phyloP scores from a whole-genome alignment of 768 basidiomycete species.

The Antrodiella citrinella region DNA sequence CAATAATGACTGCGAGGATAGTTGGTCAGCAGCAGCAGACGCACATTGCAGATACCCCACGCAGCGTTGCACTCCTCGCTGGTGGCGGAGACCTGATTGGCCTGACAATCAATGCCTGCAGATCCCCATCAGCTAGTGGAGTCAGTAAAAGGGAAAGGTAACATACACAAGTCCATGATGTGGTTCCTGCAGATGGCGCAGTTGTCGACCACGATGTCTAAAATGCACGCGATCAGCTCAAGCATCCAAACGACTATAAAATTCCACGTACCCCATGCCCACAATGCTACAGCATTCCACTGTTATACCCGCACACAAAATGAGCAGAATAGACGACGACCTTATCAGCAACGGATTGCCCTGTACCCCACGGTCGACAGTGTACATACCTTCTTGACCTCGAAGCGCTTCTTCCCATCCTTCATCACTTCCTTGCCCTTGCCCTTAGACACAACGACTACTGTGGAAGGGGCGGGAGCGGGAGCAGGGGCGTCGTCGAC shows the following conservation, averaged over 20 bases:
- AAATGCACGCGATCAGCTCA: slow-evolving; percentile 1
- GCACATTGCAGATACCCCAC: slow-evolving; percentile 98
- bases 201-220: slow-evolving; percentile 98
- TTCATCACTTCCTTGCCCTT: slow-evolving; percentile 52
- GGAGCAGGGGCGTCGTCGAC: slow-evolving; percentile 49
- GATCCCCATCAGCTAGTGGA: no score
- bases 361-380: no score
- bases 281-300: slow-evolving; percentile 99
- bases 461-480: slow-evolving; percentile 23
- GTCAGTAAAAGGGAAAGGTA: slow-evolving; percentile 3
- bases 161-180: slow-evolving; percentile 98
- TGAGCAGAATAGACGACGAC: background rate
- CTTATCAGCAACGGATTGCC: background rate
- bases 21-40: no score
- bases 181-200: slow-evolving; percentile 99
- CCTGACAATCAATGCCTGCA: slow-evolving; percentile 97
- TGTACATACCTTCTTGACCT: slow-evolving; percentile 91
- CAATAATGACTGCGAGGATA: no score
- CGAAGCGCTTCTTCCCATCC: slow-evolving; percentile 76
- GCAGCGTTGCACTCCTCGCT: slow-evolving; percentile 97
- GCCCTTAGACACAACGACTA: slow-evolving; percentile 33
- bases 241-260: background rate
- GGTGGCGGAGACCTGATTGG: slow-evolving; percentile 95
- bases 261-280: slow-evolving; percentile 97
- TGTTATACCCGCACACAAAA: slow-evolving; percentile 23